Conservation (phyloP, 768 basidiomycete genomes). For the Boletus vermiculosoides region DNA sequence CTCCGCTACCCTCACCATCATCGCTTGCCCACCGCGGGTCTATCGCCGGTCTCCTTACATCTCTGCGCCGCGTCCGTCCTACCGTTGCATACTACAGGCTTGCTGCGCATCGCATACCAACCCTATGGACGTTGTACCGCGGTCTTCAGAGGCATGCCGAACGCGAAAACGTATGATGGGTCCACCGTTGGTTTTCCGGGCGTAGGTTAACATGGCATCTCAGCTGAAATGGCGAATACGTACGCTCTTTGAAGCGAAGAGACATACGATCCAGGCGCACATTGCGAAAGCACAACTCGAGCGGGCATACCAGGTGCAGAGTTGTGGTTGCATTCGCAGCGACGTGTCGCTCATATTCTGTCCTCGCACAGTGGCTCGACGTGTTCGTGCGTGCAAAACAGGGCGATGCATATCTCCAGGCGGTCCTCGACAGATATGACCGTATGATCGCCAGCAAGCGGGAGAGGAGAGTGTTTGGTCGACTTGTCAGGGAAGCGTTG, state of each 20-base stretch:
- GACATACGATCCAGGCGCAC: constrained; percentile 51
- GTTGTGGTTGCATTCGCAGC: neutral
- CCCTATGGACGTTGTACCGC: constrained; percentile 74
- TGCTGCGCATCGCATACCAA: constrained; percentile 71
- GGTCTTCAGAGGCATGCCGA: constrained; percentile 59
- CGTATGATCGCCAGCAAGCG: constrained; percentile 51
- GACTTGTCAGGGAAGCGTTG: constrained; percentile 48
- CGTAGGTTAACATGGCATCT: neutral
- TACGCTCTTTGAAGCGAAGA: constrained; percentile 51
- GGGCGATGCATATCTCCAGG: constrained; percentile 48
- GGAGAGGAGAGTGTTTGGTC: constrained; percentile 48
- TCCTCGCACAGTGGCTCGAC: constrained; percentile 52
- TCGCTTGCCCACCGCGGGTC: constrained; percentile 52
- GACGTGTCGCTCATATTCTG: neutral
- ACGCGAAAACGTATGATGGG: constrained; percentile 48
- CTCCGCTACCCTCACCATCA: constrained; percentile 15
- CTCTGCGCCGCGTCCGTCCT: constrained; percentile 58
- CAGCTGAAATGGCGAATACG: constrained; percentile 62
- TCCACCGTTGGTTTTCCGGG: neutral
- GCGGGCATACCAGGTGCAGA: constrained; percentile 56
- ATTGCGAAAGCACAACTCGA: constrained; percentile 46
- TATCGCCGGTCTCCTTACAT: constrained; percentile 52
- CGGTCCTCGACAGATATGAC: constrained; percentile 57
- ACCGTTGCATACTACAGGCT: constrained; percentile 67
- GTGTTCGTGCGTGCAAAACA: constrained; percentile 50